Percentiles rank a stretch among this genome's conserved stretches.
Conservation (phyloP, 139 green algal genomes). For the Raphidocelis subcapitata region DNA sequence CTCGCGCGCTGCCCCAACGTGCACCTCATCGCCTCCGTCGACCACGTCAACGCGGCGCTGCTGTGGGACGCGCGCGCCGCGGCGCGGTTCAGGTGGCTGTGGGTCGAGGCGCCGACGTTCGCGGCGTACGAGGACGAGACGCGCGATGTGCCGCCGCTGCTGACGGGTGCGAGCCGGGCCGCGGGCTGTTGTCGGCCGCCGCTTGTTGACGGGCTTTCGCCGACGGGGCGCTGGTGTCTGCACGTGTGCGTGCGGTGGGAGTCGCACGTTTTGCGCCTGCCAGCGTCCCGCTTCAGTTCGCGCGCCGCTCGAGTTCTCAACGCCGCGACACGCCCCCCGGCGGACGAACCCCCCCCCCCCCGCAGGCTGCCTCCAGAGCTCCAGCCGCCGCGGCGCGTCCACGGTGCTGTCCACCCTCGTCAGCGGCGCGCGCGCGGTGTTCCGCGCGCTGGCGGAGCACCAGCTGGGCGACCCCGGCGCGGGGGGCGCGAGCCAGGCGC, state of each 20-base stretch:
- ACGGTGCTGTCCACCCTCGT: conserved; percentile 70
- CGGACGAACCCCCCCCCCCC: background rate
- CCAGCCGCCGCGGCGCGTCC: conserved; percentile 42
- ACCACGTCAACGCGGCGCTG: conserved; percentile 80
- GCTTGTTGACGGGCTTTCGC: background rate
- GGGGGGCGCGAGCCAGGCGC: conserved; percentile 37
- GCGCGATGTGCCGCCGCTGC: conserved; percentile 25
- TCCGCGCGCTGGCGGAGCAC: conserved; percentile 65
- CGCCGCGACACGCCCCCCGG: too few relatives aligned
- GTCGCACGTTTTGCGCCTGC: too few relatives aligned
- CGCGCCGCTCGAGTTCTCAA: too few relatives aligned
- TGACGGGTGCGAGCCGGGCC: conserved; percentile 30
- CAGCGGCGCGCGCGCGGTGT: conserved; percentile 67
- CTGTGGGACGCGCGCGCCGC: conserved; percentile 68
- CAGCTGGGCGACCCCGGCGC: conserved; percentile 56
- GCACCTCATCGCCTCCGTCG: conserved; percentile 72
- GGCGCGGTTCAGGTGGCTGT: conserved; percentile 63
- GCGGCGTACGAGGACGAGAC: conserved; percentile 59
- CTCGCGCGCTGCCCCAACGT: conserved; percentile 65
- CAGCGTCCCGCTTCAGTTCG: too few relatives aligned
- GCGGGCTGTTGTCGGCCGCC: background rate
- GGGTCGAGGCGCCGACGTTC: conserved; percentile 71
- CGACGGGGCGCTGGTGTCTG: too few relatives aligned
- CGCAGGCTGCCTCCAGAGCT: conserved; percentile 43
- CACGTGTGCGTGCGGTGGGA: too few relatives aligned